Evolutionary conservation across 2,329 filamentous ascomycete genomes (phyloP).

Genomic region (Pestalotiopsis sp.): DNA sequence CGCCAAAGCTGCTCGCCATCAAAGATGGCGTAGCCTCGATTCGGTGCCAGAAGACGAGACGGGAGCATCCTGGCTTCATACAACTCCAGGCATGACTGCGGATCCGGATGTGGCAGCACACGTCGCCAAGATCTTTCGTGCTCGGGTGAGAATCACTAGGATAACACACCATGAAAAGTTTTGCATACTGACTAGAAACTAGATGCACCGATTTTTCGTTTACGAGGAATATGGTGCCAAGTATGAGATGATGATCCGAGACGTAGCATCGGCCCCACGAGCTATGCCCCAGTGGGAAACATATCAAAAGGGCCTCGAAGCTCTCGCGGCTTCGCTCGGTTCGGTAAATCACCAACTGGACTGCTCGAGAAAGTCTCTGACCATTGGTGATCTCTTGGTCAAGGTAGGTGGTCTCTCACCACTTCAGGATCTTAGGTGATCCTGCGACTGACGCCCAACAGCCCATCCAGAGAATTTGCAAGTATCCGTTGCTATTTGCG

Average conservation of each 20-base stretch:
- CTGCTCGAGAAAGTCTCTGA: slow-evolving; percentile 74
- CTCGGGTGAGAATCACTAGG: slow-evolving; percentile 48
- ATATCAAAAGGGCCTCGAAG: slow-evolving; percentile 85
- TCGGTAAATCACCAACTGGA: slow-evolving; percentile 67
- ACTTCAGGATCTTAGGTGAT: background rate
- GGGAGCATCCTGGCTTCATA: slow-evolving; percentile 44
- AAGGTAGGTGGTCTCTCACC: slow-evolving; percentile 61
- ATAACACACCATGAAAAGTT: background rate
- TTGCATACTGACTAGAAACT: slow-evolving; percentile 6
- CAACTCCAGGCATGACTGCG: slow-evolving; percentile 53
- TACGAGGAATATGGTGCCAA: slow-evolving; percentile 94
- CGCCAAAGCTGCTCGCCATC: slow-evolving; percentile 40
- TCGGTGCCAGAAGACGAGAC: slow-evolving; percentile 44
- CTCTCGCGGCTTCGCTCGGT: slow-evolving; percentile 73
- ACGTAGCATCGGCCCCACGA: slow-evolving; percentile 70
- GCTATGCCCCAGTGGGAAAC: slow-evolving; percentile 73
- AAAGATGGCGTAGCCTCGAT: slow-evolving; percentile 50
- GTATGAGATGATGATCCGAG: slow-evolving; percentile 82
- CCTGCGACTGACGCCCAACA: slow-evolving; percentile 37
- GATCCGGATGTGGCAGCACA: slow-evolving; percentile 63
- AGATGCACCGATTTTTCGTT: slow-evolving; percentile 81
- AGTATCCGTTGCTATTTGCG: slow-evolving; percentile 84
- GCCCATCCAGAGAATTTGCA: slow-evolving; percentile 91
- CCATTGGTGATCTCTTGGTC: slow-evolving; percentile 83
- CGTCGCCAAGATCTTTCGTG: slow-evolving; percentile 62